These are phyloP conservation scores for Hebeloma cylindrosporum DNA, from an alignment of 768 basidiomycete species.

Conservation along the genomic window DNA sequence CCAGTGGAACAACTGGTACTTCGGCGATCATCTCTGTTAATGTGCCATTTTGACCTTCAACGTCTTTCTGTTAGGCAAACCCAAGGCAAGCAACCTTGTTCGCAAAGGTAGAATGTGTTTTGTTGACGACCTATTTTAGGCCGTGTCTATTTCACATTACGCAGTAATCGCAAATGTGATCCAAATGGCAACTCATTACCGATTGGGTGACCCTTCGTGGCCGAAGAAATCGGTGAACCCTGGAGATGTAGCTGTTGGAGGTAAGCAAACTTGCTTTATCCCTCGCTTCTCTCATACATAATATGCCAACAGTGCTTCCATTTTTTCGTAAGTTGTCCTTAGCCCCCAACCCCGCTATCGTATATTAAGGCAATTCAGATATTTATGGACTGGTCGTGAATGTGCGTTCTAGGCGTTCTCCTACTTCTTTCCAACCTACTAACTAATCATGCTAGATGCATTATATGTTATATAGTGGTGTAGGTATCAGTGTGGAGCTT, in stretches of 20 bases:
- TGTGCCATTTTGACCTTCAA: not conserved
- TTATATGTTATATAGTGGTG: constrained; percentile 52
- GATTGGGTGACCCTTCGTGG: constrained; percentile 39
- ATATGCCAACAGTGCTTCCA: constrained; percentile 44
- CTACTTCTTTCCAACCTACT: not conserved
- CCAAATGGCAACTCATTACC: constrained; percentile 56
- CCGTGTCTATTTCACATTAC: constrained; percentile 67
- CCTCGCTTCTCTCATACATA: not conserved
- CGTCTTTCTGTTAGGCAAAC: constrained; percentile 13
- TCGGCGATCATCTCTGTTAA: constrained; percentile 23
- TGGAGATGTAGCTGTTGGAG: constrained; percentile 58
- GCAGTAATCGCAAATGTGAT: constrained; percentile 61
- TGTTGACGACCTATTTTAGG: constrained; percentile 32
- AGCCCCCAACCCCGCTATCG: too few relatives aligned
- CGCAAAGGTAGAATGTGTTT: not conserved
- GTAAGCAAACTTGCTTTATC: constrained; percentile 35
- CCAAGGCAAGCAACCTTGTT: constrained; percentile 13
- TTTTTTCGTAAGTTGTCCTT: constrained; percentile 47
- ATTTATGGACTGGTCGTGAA: constrained; percentile 61
- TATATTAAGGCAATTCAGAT: constrained; percentile 33
- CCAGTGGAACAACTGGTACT: constrained; percentile 73
- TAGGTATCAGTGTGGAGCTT: constrained; percentile 24
- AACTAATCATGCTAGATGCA: constrained; percentile 40
- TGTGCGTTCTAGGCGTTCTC: constrained; percentile 34
- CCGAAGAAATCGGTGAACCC: constrained; percentile 43